Base-by-base conservation (phyloP, 1,284 basidiomycete genomes). In the Marasmius tenuissimus region DNA sequence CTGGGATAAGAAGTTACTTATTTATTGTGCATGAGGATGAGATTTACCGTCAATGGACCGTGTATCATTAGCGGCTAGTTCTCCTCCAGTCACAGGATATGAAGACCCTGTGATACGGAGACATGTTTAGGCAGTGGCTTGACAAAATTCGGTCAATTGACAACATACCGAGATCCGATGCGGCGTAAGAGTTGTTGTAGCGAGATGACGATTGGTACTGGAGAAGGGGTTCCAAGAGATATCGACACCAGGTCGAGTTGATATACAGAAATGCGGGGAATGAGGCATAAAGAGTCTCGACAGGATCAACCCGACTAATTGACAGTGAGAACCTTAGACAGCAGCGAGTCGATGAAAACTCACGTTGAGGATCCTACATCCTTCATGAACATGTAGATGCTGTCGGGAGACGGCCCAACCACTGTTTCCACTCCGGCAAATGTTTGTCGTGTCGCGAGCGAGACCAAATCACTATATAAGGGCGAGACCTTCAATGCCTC, bases 281-380 rank as follows among this genome's bases (percentile, higher is more conserved):
- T 5, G 76, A 70, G 0, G 77, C 70, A 59, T 73, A 80, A 27
- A 81, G 67, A 1, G 74, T 71, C 62, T 82, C 81, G 7, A 81
- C 78, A 1, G 79, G 74, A 59, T 76, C 78, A 38, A 76, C 69
- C 11, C 62, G 62, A 16, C 62, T 61, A 27, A 2, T 11, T n/a
- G 34, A 20, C 4, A 37, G 27, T n/a, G 10, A 33, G 33, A 18
- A 34, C 14, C 60, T 12, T 10, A 18, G 1, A 48, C 27, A 33
- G 40, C 16, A n/a, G 7, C n/a, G 52, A 20, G 7, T 34, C 4
- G 27, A 10, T 39, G 10, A 42, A 11, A 45, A 63, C 60, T 45
- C 34, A 66, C 64, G 56, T 60, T 14, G 64, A 62, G 50, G 61
- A 59, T 12, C 72, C 71, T 34, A 70, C 64, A 67, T 76, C 71